Base-by-base conservation (phyloP, 441 rosid genomes). In the Mallotus japonicus region DNA sequence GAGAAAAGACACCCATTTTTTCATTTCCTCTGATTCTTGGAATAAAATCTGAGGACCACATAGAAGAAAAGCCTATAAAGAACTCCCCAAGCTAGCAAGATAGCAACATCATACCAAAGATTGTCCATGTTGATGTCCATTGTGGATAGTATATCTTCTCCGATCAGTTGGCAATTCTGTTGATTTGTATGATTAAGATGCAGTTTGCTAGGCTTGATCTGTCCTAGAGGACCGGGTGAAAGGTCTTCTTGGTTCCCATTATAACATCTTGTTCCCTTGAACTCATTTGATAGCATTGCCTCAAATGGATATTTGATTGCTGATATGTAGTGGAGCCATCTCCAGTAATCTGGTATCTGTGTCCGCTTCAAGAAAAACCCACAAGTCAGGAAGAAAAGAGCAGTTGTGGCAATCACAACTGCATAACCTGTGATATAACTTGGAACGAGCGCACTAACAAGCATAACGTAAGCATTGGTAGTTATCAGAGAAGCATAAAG, bases 271-370 rank as follows among this genome's bases (percentile, higher is more conserved):
- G 53, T 67, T 22, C 83, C 86, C 67, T 84, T 49, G 78, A 87
- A 89, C 67, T 89, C 92, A 32, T 84, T 87, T 5, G 73, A 57
- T 0, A 87, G 53, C 83, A 87, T 75, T 6, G 87, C 90, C 75
- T 89, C 92, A 10, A 87, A 89, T 3, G 92, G 94, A 62, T 87
- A 87, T 69, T 87, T 87, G 60, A 87, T 89, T 54, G 91, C 89
- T 3, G 90, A 89, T 6, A 87, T 73, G 77, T 85, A 86, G 70
- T 87, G 94, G 20, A 89, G 82, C 94, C 90, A 89, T 40, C 87
- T 80, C 92, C 92, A 89, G 32, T 62, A 78, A 10, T 32, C 0
- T 37, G 87, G 91, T 55, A 86, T 87, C 28, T 83, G 77, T 0
- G 65, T 49, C 17, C 85, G 50, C 78, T 85, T 86, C 66, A 87